Conservation (phyloP, 495 filamentous ascomycete species). For the Penicillium lagena region DNA sequence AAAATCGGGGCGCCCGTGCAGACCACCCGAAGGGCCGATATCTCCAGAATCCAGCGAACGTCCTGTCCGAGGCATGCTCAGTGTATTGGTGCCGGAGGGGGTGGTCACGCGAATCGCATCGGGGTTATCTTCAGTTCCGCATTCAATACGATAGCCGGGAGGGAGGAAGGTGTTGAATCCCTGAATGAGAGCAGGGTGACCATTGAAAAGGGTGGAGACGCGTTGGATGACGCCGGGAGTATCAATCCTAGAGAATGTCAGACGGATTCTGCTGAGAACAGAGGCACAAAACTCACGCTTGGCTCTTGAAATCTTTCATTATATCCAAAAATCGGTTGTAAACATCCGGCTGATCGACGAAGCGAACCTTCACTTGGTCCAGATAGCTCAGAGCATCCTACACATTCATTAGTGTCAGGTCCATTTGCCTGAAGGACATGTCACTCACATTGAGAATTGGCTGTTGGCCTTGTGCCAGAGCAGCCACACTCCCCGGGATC, state of each 20-base stretch:
- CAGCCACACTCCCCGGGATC: conserved; percentile 51
- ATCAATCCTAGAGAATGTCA: conserved; percentile 62
- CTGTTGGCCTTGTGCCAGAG: conserved; percentile 77
- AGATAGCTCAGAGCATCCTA: conserved; percentile 96
- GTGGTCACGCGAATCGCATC: conserved; percentile 96
- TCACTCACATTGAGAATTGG: conserved; percentile 82
- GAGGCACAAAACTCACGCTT: conserved; percentile 58
- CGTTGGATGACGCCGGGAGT: conserved; percentile 97
- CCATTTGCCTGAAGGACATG: not conserved
- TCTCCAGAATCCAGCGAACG: conserved; percentile 41
- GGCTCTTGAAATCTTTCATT: conserved; percentile 99
- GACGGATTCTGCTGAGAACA: not conserved
- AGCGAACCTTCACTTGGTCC: conserved; percentile 98
- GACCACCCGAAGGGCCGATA: conserved; percentile 23
- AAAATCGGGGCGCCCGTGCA: conserved; percentile 36
- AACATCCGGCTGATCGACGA: conserved; percentile 93
- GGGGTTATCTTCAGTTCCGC: conserved; percentile 82
- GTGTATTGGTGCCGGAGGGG: conserved; percentile 73
- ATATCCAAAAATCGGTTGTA: conserved; percentile 98
- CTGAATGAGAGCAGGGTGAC: conserved; percentile 93
- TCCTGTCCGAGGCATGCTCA: conserved; percentile 48
- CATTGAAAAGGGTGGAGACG: conserved; percentile 93
- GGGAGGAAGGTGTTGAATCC: conserved; percentile 99
- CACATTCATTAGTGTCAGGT: not conserved
- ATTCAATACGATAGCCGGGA: conserved; percentile 96